Evolutionary conservation across 495 filamentous ascomycete genomes (phyloP).

Genomic region (Aspergillus cavernicola): DNA sequence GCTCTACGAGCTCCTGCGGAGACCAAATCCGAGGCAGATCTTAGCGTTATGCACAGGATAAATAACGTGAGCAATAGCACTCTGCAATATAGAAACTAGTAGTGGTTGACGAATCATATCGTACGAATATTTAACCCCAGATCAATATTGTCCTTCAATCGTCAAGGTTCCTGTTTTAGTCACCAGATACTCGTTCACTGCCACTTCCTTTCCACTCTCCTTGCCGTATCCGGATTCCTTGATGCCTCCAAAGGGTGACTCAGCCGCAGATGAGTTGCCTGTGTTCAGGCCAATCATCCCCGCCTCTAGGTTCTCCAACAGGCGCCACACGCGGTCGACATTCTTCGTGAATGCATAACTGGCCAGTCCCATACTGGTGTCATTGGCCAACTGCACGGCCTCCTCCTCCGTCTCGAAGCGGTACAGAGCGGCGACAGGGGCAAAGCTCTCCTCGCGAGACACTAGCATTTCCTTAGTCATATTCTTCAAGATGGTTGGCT

Average conservation of each 20-base stretch:
- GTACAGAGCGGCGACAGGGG: conserved; percentile 64
- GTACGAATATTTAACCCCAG: neutral
- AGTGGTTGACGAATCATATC: neutral
- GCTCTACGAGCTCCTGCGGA: neutral
- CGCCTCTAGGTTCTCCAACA: conserved; percentile 70
- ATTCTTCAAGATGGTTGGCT: conserved; percentile 63
- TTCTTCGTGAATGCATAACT: conserved; percentile 75
- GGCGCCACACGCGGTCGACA: conserved; percentile 64
- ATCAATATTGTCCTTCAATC: conserved; percentile 53
- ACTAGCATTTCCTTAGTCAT: conserved; percentile 63
- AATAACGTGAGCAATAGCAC: neutral
- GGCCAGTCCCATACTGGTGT: conserved; percentile 66
- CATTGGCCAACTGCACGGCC: conserved; percentile 58
- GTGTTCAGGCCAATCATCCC: conserved; percentile 74
- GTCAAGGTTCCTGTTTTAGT: conserved; percentile 69
- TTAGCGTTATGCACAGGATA: neutral
- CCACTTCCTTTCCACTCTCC: conserved; percentile 70
- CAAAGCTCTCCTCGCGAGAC: conserved; percentile 66
- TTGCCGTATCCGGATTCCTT: conserved; percentile 77
- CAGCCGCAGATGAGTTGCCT: conserved; percentile 64
- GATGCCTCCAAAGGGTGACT: conserved; percentile 71
- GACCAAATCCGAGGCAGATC: conserved; percentile 1
- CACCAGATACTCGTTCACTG: conserved; percentile 65
- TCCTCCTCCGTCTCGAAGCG: conserved; percentile 69
- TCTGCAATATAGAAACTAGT: neutral